Percentiles rank a stretch among this genome's conserved stretches.
Conservation (phyloP, 1,284 basidiomycete species). For the Stygiomarasmius scandens region DNA sequence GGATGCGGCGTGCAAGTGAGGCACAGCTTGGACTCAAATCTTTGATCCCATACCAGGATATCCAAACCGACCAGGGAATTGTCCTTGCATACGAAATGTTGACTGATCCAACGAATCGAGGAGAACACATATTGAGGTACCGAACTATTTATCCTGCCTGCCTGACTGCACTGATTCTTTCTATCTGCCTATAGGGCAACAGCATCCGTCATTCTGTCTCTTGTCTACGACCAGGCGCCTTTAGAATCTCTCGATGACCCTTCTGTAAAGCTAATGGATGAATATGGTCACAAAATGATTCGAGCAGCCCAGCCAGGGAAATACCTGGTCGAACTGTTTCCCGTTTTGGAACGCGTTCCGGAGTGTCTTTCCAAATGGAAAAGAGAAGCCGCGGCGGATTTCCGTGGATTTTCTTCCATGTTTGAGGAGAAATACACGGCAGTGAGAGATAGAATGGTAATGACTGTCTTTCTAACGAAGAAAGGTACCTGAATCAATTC, state of each 20-base stretch:
- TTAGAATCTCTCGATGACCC: background rate
- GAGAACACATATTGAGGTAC: slow-evolving; percentile 3
- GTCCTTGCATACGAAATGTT: slow-evolving; percentile 3
- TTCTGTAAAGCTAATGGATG: background rate
- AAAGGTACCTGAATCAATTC: background rate
- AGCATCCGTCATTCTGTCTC: background rate
- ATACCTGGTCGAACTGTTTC: slow-evolving; percentile 8
- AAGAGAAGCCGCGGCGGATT: slow-evolving; percentile 3
- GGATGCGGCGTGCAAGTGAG: slow-evolving; percentile 11
- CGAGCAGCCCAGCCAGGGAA: slow-evolving; percentile 7
- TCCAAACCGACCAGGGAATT: slow-evolving; percentile 9
- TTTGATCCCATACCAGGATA: slow-evolving; percentile 3
- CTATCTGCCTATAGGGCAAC: background rate
- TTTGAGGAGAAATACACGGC: background rate
- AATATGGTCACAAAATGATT: slow-evolving; percentile 2
- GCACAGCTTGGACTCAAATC: background rate
- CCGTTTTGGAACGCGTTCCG: slow-evolving; percentile 12
- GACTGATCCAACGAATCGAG: background rate
- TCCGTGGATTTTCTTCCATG: background rate
- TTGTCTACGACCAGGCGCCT: background rate
- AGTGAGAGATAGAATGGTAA: slow-evolving; percentile 1
- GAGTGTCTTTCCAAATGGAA: slow-evolving; percentile 7
- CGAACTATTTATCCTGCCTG: background rate
- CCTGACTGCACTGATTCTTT: background rate
- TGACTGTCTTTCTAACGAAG: background rate